Base-by-base conservation (phyloP, 305 asterid species). In the Coffea humblotiana region DNA sequence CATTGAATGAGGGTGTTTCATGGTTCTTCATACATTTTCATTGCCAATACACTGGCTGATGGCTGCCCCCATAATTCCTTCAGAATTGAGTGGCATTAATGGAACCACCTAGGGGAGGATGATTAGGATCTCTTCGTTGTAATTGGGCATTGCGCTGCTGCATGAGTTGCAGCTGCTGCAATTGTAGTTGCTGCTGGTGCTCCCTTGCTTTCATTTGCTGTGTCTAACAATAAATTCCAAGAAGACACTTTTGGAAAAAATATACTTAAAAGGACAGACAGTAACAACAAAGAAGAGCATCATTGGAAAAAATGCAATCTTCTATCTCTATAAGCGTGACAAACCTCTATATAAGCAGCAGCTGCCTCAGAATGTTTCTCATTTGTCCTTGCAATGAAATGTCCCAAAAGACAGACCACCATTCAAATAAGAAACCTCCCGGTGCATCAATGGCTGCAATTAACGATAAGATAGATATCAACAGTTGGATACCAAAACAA, bases 401-500 rank as follows among this genome's bases (percentile, higher is more conserved):
- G 85, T 96, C 99, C 98, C 98, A 96, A 84, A 96, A 94, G 69
- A 94, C 98, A 69, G 99, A 96, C 98, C 99, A 96, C 99, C 99
- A 96, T 79, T 96, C 99, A 73, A 93, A 93, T 43, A 96, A 95
- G 90, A 96, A 96, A 72, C 99, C 99, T 77, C 99, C 99, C 40
- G 99, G 99, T n/a, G 99, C 99, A 86, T 96, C 99, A 86, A 96
- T 96, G 63, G 99, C 98, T 96, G 85, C 85, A 85, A 83, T 69
- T 48, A 54, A 52, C 16, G 49, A 63, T 23, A 56, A 67, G 29
- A 48, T 6, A 77, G 61, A 56, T 11, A 66, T 32, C 16, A 16
- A 18, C 48, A 21, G 49, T 73, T n/a, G 21, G 29, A 51, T 54
- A 40, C 35, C 13, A 13, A 48, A 48, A 79, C 16, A 37, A 13